Conservation (phyloP, 148 eudicot species). For the Amaranthus hypochondriacus region DNA sequence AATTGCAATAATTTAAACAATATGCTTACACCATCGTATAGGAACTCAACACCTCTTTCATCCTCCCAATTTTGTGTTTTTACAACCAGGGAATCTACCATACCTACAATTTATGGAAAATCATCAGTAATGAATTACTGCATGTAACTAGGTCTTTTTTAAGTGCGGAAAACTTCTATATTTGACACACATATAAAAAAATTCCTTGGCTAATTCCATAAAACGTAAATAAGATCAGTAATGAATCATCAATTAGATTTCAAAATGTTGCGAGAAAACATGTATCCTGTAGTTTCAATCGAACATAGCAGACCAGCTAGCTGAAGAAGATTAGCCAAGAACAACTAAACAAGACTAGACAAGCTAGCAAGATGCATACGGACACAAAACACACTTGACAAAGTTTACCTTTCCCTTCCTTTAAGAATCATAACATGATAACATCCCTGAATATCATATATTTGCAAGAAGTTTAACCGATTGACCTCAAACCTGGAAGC, state of each 20-base stretch:
- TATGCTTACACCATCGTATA: slow-evolving; percentile 84
- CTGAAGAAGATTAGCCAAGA: background rate
- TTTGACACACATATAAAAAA: no score
- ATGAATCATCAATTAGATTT: no score
- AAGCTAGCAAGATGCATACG: no score
- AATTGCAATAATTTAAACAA: background rate
- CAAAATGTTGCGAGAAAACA: no score
- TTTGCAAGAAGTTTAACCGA: background rate
- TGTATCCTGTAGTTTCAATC: no score
- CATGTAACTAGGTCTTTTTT: background rate
- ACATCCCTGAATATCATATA: background rate
- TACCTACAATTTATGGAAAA: slow-evolving; percentile 41
- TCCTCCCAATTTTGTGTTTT: slow-evolving; percentile 72
- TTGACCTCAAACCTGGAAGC: background rate
- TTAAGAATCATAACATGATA: no score
- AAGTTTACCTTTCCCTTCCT: background rate
- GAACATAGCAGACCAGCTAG: background rate
- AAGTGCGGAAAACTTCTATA: background rate
- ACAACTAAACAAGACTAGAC: background rate
- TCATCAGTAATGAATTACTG: background rate
- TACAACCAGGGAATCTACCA: slow-evolving; percentile 70
- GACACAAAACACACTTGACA: background rate
- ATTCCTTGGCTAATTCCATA: no score
- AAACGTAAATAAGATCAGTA: no score
- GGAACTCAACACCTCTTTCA: slow-evolving; percentile 67